Evolutionary conservation across 345 rosid genomes (phyloP).

Genomic region (Salix caprea): DNA sequence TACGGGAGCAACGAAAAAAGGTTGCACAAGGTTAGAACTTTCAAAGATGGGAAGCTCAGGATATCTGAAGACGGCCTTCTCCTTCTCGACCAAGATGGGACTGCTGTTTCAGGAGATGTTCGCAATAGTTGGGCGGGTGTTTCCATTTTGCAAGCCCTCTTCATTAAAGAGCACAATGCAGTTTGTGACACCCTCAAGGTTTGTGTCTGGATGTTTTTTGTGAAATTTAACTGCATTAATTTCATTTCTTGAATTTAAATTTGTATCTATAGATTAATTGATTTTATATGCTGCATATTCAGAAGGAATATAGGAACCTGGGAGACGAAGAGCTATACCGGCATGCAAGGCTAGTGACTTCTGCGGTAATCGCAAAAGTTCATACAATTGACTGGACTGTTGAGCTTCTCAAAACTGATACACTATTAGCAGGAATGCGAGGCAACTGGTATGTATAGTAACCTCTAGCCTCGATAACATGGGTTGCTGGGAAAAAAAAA

Average conservation of each 20-base stretch:
- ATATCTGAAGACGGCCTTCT: constrained; percentile 45
- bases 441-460: constrained; percentile 37
- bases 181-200: constrained; percentile 55
- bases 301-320: constrained; percentile 35
- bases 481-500: too few species aligned
- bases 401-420: constrained; percentile 58
- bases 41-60: constrained; percentile 50
- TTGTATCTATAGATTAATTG: background rate
- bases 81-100: constrained; percentile 33
- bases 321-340: constrained; percentile 52
- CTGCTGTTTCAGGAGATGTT: constrained; percentile 43
- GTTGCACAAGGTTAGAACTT: constrained; percentile 41
- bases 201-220: too few species aligned
- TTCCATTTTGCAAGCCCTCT: constrained; percentile 48
- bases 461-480: background rate
- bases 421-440: constrained; percentile 52
- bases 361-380: constrained; percentile 61
- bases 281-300: background rate
- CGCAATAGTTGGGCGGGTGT: constrained; percentile 56
- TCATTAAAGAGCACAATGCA: constrained; percentile 49
- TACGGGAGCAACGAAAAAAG: constrained; percentile 41
- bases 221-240: too few species aligned
- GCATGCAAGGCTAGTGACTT: constrained; percentile 50
- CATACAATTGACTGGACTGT: constrained; percentile 73
- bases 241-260: too few species aligned